Evolutionary conservation across 2,329 filamentous ascomycete genomes (phyloP), one percentile per base, ranked within the genome.

Genomic region (Trichoderma breve): DNA sequence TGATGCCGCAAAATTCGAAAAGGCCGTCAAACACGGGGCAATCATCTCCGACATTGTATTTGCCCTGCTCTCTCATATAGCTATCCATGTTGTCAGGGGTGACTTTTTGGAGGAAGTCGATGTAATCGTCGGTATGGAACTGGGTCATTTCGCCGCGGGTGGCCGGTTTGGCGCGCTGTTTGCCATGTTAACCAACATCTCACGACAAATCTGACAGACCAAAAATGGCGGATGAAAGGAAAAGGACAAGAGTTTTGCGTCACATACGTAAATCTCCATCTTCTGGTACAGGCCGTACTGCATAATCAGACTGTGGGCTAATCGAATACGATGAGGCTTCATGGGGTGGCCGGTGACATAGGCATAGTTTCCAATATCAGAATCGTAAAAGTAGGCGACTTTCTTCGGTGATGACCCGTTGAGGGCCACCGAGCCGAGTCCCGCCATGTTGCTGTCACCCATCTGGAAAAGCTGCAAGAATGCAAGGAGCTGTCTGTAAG

Each of bases 51-150:
- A 98, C 94, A 73, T 97, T 98, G 86, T 96, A 98, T 74, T 94
- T 94, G 53, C 88, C 92, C 81, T 98, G 95, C 81, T 99, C 96
- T 77, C 95, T 93, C 76, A 91, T 89, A 79, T 94, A 98, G 75
- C 89, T 89, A 77, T 99, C 97, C 93, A 98, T 98, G 80, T 99
- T 99, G 84, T 99, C 96, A 1, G 96, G 97, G 0, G 96, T 98
- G 70, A 99, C 96, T 77, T 97, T 97, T 83, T 88, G 92, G 21
- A 99, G 86, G 79, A 98, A 99, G 70, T 97, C 93, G 74, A 99
- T 93, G 82, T 99, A 99, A 78, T 98, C 95, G 79, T 93, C 90
- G 66, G 94, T 96, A 81, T 99, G 96, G 79, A 98, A 99, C 74
- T 96, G 92, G 69, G 91, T 93, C 86, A 99, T 93, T 81, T 98